A percentile compares a stretch with the other conserved stretches of the same genome.
Conservation (phyloP, 2,329 filamentous ascomycete species). For the Paramyrothecium sp. region DNA sequence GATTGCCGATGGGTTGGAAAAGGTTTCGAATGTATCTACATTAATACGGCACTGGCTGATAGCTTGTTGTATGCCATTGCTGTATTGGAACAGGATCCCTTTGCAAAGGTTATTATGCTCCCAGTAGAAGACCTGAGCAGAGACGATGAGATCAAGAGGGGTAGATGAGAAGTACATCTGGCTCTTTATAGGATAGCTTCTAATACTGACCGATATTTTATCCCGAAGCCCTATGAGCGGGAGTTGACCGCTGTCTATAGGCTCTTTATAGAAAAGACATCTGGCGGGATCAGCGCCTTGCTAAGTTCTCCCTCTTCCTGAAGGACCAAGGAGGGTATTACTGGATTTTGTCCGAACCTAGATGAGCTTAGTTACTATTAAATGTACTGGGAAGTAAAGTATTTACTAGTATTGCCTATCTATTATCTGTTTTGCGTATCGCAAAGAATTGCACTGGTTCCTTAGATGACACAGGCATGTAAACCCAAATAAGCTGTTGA, state of each 20-base stretch:
- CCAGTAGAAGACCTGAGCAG: neutral
- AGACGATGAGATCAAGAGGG: neutral
- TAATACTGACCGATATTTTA: too few relatives aligned
- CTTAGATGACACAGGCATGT: neutral
- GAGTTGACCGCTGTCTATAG: neutral
- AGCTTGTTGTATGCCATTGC: neutral
- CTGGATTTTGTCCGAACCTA: neutral
- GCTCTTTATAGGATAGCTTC: too few relatives aligned
- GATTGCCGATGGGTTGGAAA: neutral
- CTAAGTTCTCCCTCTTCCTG: neutral
- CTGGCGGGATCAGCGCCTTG: neutral
- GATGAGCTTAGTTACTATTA: neutral
- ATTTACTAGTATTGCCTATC: neutral
- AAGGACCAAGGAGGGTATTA: neutral
- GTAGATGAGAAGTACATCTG: neutral
- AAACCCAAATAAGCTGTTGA: neutral
- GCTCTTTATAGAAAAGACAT: neutral
- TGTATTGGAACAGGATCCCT: neutral
- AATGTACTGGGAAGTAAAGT: neutral
- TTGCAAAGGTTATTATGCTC: neutral
- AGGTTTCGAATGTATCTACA: neutral
- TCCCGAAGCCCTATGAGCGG: neutral
- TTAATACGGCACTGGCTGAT: neutral
- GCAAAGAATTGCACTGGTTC: neutral
- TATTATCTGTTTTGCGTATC: neutral